These are phyloP conservation scores for Rhododendron mucronatum DNA, from an alignment of 148 eudicot species.

Conservation along the genomic window DNA sequence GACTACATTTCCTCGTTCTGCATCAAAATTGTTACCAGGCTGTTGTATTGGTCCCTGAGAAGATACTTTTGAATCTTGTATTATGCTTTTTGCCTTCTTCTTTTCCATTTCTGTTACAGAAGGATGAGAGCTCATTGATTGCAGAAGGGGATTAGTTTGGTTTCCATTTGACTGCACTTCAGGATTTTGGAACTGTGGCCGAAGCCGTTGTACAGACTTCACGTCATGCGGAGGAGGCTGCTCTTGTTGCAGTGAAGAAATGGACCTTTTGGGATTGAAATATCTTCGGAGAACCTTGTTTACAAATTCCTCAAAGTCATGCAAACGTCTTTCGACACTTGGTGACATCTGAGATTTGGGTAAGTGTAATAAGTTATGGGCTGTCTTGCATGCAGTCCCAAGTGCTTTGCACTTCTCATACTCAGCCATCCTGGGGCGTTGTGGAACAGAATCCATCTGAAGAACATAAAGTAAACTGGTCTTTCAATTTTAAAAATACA, in stretches of 20 bases:
- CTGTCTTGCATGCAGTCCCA: background rate
- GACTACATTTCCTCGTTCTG: background rate
- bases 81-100: background rate
- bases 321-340: background rate
- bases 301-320: background rate
- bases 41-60: background rate
- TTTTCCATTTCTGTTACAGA: background rate
- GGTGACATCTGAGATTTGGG: conserved; percentile 9
- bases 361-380: background rate
- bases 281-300: background rate
- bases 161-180: background rate
- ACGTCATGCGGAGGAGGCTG: background rate
- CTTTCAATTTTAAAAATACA: background rate
- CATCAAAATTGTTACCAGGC: background rate
- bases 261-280: background rate
- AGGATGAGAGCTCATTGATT: background rate
- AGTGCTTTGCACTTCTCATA: background rate
- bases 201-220: conserved; percentile 1
- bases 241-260: conserved; percentile 5
- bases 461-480: background rate
- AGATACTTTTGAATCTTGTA: background rate
- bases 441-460: conserved; percentile 13
- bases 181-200: background rate
- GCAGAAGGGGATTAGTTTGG: background rate
- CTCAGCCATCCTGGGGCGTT: background rate